These are phyloP conservation scores for Trichosporon sp. DNA, from an alignment of 1,284 basidiomycete genomes.

Conservation along the genomic window DNA sequence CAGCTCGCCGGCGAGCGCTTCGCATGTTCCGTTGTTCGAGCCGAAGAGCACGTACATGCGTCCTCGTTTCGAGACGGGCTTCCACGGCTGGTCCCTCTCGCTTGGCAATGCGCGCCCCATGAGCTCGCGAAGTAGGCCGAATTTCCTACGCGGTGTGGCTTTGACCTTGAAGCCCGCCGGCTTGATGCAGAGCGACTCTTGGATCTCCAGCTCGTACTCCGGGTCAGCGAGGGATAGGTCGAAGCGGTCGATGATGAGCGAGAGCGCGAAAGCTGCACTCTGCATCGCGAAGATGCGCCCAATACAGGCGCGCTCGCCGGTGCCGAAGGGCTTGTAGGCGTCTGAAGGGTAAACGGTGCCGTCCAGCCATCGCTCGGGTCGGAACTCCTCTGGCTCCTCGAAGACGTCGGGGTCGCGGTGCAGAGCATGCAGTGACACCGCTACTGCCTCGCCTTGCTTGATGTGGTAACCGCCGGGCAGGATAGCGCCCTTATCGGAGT, in stretches of 20 bases:
- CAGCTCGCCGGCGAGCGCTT: constrained; percentile 53
- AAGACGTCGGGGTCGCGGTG: constrained; percentile 51
- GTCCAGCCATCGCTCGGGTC: constrained; percentile 53
- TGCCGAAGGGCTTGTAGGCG: constrained; percentile 40
- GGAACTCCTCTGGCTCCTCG: constrained; percentile 47
- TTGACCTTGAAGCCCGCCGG: constrained; percentile 49
- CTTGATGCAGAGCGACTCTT: constrained; percentile 53
- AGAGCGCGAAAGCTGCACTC: constrained; percentile 50
- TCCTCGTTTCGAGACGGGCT: not conserved
- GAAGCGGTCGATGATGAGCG: constrained; percentile 51
- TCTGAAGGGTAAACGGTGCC: constrained; percentile 48
- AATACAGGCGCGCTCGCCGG: constrained; percentile 28
- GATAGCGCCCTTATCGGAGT: constrained; percentile 45
- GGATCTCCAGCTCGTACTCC: constrained; percentile 49
- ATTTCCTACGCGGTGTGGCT: not conserved
- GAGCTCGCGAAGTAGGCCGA: not conserved
- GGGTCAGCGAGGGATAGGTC: constrained; percentile 51
- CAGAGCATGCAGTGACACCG: constrained; percentile 40
- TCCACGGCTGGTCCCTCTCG: constrained; percentile 2
- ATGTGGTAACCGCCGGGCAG: constrained; percentile 46
- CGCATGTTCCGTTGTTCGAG: constrained; percentile 53
- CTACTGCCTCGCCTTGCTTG: constrained; percentile 41
- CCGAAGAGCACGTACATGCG: constrained; percentile 40
- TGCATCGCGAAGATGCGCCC: constrained; percentile 53
- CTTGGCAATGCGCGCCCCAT: constrained; percentile 23